A percentile compares a stretch with the other conserved stretches of the same genome.
These are phyloP conservation scores for Candida tunisiensis DNA, from an alignment of 1,139 yeast genomes.

Conservation along the genomic window DNA sequence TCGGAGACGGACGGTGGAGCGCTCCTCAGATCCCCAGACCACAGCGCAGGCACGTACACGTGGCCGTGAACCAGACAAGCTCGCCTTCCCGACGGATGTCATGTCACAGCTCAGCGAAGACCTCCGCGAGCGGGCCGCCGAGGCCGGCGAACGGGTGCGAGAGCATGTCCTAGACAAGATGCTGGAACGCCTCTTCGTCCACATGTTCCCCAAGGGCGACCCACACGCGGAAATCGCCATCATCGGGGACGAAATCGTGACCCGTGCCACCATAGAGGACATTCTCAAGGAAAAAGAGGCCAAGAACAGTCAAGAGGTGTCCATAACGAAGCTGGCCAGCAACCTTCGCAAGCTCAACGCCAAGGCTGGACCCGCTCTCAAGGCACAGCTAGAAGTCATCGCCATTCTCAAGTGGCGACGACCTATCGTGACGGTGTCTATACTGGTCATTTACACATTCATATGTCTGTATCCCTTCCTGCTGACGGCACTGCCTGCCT, in stretches of 20 bases:
- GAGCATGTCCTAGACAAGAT: not conserved
- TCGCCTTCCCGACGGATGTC: too few species aligned
- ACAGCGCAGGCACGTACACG: too few species aligned
- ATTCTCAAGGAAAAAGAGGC: not conserved
- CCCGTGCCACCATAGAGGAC: not conserved
- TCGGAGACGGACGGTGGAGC: too few species aligned
- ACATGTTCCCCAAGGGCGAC: not conserved
- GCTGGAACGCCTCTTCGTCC: not conserved
- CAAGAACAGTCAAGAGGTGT: not conserved
- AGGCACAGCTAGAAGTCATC: constrained; percentile 9
- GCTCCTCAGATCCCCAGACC: too few species aligned
- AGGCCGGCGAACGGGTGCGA: not conserved
- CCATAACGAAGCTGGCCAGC: not conserved
- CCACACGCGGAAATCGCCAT: too few species aligned
- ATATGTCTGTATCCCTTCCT: constrained; percentile 48
- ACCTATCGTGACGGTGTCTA: constrained; percentile 17
- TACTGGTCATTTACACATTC: constrained; percentile 15
- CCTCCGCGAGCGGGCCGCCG: not conserved
- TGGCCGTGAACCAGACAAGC: too few species aligned
- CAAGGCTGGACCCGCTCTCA: constrained; percentile 7
- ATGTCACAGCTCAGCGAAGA: too few species aligned
- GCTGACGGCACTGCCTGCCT: constrained; percentile 44
- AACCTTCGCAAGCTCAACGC: constrained; percentile 2
- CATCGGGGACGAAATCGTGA: not conserved
- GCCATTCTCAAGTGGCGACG: constrained; percentile 15